Conservation (phyloP, 2,329 filamentous ascomycete species). For the Trichoderma sp. region DNA sequence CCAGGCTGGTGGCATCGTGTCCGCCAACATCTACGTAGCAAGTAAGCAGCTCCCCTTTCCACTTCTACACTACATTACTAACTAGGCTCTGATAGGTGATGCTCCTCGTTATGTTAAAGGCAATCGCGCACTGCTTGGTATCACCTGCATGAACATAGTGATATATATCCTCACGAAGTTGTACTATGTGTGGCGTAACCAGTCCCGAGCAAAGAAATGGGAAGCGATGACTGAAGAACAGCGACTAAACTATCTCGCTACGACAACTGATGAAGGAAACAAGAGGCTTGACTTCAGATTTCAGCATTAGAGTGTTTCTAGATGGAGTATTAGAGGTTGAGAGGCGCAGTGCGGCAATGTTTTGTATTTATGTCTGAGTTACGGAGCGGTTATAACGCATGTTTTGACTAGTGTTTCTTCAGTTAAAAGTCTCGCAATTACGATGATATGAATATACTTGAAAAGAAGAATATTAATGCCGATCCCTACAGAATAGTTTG, state of each 20-base stretch:
- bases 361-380: neutral
- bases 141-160: constrained; percentile 49
- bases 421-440: neutral
- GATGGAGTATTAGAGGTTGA: neutral
- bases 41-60: neutral
- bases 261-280: constrained; percentile 53
- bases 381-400: neutral
- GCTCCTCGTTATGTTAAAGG: constrained; percentile 53
- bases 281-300: constrained; percentile 59
- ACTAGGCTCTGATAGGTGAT: constrained; percentile 43
- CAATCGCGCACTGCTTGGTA: constrained; percentile 51
- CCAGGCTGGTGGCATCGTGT: constrained; percentile 46
- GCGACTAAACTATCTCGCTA: constrained; percentile 49
- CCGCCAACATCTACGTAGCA: constrained; percentile 47
- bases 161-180: constrained; percentile 47
- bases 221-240: constrained; percentile 46
- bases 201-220: constrained; percentile 46
- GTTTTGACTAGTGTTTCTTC: neutral
- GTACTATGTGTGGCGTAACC: constrained; percentile 52
- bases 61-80: neutral
- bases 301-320: constrained; percentile 39
- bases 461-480: neutral
- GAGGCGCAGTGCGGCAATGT: no score
- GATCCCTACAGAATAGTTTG: neutral
- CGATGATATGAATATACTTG: neutral